Evolutionary conservation across 192 early-diverging fungal species (phyloP), one percentile per base, ranked within the genome.

Genomic region (Backusella morwellensis): DNA sequence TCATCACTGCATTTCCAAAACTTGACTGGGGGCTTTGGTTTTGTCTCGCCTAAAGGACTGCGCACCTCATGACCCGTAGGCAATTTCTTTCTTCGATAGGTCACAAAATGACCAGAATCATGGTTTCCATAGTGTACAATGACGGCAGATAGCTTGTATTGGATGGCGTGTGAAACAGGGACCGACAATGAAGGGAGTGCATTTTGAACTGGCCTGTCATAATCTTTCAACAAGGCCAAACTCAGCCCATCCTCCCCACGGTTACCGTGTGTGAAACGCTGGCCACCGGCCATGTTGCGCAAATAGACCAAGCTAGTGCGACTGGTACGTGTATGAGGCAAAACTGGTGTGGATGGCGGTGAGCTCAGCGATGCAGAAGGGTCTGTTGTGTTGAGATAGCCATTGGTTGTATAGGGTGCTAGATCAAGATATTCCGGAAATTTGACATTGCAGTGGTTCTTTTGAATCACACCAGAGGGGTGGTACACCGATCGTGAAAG

Each of bases 101-200:
- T 92, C 35, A 94, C 88, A 88, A 95, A 99, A 73, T 99, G 97
- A 7, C 97, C 97, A 3, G 88, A 92, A 47, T 97, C 88, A 81
- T 99, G 97, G 1, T 82, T 84, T 6, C 97, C 97, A 32, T 89
- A 84, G 77, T 99, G 97, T 1, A 96, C 85, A 29, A 98, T 91
- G 5, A 96, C 92, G 11, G 95, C 88, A 35, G 82, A 86, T 17
- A 98, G 84, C 11, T 88, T 88, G 77, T 97, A 98, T 29, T 83
- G 50, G 40, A 85, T 83, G 17, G 75, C 66, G 72, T 83, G 40
- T 5, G 70, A 34, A 12, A 74, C 50, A 34, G 70, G 70, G 32
- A 72, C 70, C 0, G 70, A 50, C 42, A 72, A 35, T 38, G 77
- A 82, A 50, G 59, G 73, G 23, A 72, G 41, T 34, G 52, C 72